Base-by-base conservation (phyloP, 2,329 filamentous ascomycete genomes). In the Aaosphaeria arxii region DNA sequence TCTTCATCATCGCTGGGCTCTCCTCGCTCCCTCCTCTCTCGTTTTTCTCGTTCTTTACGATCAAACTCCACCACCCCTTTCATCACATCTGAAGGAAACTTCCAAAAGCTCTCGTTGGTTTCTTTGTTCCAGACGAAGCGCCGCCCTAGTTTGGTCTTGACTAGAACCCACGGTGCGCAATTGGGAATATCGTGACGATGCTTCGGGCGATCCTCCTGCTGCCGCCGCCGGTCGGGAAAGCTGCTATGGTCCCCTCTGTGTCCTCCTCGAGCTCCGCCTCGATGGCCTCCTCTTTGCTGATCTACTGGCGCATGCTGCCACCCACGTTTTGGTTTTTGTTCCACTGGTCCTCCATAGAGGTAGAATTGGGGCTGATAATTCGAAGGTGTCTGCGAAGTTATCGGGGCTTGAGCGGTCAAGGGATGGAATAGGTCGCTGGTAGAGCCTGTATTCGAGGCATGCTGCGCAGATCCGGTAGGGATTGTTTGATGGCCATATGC, bases 51-150 rank as follows among this genome's bases (percentile, higher is more conserved):
- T 69, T 96, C 90, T 47, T 89, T 74, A 28, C 73, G 73, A 61
- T 87, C 84, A 46, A 94, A 88, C 11, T 84, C 82, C 4, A 81
- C 66, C 1, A 86, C 81, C 0, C 84, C 90, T 51, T 87, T 85
- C 79, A 91, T 86, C 33, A 99, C 78, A 66, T 94, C 86, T 47
- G 89, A 83, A 0, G 94, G 94, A 60, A 96, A 94, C 62, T 90
- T 90, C 94, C 95, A 99, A 70, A 91, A 91, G 70, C 91, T 97
- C 57, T 91, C 81, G 35, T 92, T 88, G 56, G 92, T 96, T 46
- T 81, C 80, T 0, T 85, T 82, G 58, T 99, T 96, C 74, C 95
- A 89, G 2, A 91, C 91, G 64, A 99, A 99, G 45, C 91, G 82
- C 48, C 94, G 80, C 24, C 89, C 89, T 53, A 92, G 84, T 66